Evolutionary conservation across 192 early-diverging fungal genomes (phyloP).

Genomic region (Diversispora epigaea): DNA sequence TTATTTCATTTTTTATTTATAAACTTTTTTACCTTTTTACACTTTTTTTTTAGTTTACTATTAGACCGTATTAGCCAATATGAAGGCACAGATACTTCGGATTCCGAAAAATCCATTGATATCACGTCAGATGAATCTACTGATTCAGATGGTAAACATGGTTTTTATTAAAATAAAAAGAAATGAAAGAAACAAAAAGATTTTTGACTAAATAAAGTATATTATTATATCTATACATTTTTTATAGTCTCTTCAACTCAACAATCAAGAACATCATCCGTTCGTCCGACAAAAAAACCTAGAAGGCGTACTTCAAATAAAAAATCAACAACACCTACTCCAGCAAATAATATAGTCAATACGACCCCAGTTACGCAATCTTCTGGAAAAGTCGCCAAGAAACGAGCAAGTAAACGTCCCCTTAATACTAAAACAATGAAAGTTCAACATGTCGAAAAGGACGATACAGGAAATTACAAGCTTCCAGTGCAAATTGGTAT

Average conservation of each 20-base stretch:
- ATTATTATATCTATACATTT: neutral
- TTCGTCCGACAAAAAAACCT: constrained; percentile 35
- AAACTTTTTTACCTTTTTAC: neutral
- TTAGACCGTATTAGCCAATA: constrained; percentile 27
- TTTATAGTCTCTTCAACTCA: constrained; percentile 2
- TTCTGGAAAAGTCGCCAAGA: constrained; percentile 8
- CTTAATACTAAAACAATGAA: constrained; percentile 32
- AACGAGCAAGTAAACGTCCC: constrained; percentile 30
- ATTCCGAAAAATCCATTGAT: constrained; percentile 23
- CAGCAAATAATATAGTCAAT: constrained; percentile 24
- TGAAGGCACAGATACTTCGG: constrained; percentile 10
- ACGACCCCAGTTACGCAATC: constrained; percentile 12
- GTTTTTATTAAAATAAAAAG: neutral
- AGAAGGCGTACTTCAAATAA: constrained; percentile 33
- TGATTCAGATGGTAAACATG: constrained; percentile 18
- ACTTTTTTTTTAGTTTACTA: neutral
- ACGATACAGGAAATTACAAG: constrained; percentile 66
- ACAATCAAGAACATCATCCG: constrained; percentile 39
- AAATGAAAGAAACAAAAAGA: neutral
- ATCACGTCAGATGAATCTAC: neutral
- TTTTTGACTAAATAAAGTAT: neutral
- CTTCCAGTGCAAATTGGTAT: constrained; percentile 80
- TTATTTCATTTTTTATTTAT: neutral
- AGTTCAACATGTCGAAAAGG: constrained; percentile 51
- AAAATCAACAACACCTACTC: constrained; percentile 22